Percentiles rank a stretch among this genome's conserved stretches.
Evolutionary conservation across 371 early-diverging fungal genomes (phyloP).

Genomic region (Encephalitozoon intestinalis): DNA sequence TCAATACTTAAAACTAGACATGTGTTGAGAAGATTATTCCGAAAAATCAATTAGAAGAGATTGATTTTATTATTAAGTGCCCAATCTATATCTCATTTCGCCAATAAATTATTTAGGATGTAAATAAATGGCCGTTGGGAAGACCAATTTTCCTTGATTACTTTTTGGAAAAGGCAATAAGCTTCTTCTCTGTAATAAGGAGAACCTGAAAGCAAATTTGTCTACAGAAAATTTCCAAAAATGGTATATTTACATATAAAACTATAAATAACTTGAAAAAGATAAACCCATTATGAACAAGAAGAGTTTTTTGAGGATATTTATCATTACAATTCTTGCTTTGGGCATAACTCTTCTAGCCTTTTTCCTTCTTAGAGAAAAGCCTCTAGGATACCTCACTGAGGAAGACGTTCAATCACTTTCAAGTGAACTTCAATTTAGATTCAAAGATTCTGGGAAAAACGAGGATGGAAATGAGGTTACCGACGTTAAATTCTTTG

Average conservation of each 20-base stretch:
- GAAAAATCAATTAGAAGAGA: too few relatives aligned
- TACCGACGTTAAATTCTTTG: background rate
- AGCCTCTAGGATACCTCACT: background rate
- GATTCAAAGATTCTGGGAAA: background rate
- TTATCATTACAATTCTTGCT: background rate
- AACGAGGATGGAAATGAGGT: background rate
- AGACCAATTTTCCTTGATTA: background rate
- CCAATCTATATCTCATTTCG: too few relatives aligned
- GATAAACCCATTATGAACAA: background rate
- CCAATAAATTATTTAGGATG: too few relatives aligned
- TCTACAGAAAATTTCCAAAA: background rate
- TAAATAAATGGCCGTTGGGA: background rate
- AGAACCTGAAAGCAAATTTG: background rate
- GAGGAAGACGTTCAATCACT: background rate
- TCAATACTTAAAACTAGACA: too few relatives aligned
- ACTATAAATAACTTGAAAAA: background rate
- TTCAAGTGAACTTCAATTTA: background rate
- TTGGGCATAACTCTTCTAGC: background rate
- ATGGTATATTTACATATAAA: background rate
- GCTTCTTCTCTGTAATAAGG: background rate
- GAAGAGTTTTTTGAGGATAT: background rate
- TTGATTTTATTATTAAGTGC: too few relatives aligned
- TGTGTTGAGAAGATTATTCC: too few relatives aligned
- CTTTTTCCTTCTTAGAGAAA: background rate
- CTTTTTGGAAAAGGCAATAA: background rate